phyloP scores from a whole-genome alignment of 2,329 filamentous ascomycete genomes.

The Fusarium palustre region DNA sequence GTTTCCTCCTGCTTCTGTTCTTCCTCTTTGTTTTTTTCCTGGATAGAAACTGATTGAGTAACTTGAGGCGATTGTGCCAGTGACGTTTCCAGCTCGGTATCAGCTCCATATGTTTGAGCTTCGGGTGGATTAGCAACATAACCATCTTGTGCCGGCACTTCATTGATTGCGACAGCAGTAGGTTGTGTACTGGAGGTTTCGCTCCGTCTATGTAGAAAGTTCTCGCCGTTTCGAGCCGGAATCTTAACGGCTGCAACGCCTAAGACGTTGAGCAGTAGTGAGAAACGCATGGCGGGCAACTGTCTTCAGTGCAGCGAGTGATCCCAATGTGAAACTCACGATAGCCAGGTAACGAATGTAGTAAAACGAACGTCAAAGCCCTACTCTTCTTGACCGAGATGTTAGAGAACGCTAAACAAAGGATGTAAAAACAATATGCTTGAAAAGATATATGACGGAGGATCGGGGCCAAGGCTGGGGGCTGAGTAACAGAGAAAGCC shows the following conservation, averaged over 20 bases:
- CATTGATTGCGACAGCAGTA: conserved; percentile 4
- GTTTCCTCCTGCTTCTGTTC: neutral
- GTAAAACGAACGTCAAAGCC: conserved; percentile 28
- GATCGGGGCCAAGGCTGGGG: conserved; percentile 30
- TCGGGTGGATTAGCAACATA: conserved; percentile 12
- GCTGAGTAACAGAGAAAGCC: conserved; percentile 42
- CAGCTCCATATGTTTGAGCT: conserved; percentile 8
- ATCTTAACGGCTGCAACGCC: conserved; percentile 36
- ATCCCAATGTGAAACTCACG: conserved; percentile 15
- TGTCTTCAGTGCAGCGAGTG: conserved; percentile 21
- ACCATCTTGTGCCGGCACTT: conserved; percentile 7
- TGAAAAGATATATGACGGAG: conserved; percentile 38
- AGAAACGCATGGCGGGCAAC: conserved; percentile 40
- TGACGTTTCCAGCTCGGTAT: conserved; percentile 1
- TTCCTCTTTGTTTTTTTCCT: neutral
- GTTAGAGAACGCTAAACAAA: conserved; percentile 19
- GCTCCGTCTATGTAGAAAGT: conserved; percentile 21
- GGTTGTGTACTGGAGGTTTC: conserved; percentile 12
- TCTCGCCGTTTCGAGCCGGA: conserved; percentile 19
- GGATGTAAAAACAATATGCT: conserved; percentile 9
- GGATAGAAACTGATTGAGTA: neutral
- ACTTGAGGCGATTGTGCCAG: conserved; percentile 10
- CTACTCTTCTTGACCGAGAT: conserved; percentile 12
- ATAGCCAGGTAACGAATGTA: conserved; percentile 33
- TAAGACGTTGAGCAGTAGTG: conserved; percentile 34